Base-by-base conservation (phyloP, 179 eudicot species). In the Patellifolia procumbens region DNA sequence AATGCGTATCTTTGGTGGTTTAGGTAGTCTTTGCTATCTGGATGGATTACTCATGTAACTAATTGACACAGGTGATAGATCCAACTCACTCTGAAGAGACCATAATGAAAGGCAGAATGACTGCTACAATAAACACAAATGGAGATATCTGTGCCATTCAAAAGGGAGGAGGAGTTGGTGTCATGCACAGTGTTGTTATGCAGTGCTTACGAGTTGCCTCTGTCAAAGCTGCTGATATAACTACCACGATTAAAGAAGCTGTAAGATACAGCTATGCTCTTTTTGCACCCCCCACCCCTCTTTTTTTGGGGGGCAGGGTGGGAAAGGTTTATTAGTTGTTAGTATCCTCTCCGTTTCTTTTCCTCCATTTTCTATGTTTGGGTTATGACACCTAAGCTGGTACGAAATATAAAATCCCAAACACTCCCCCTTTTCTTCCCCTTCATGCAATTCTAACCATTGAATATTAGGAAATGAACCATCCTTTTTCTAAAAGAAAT, bases 71-170 rank as follows among this genome's bases (percentile, higher is more conserved):
- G 98, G 89, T 86, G 51, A 82, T 94, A 61, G 98, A 94, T 72
- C 98, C 98, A 17, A 81, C 90, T 56, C 89, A 87, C 78, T 62
- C 59, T 70, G 97, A 92, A 87, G 98, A 92, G 85, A 88, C 90
- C 72, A 84, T 92, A 68, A 91, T 88, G 94, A 89, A 85, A 63
- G 97, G 97, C 73, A 90, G 87, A 80, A 82, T 94, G 92, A 91
- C 92, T 60, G 88, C 82, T 52, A 91, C 93, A 15, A 73, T 89
- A 45, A 94, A 94, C 69, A 82, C 94, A 64, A 91, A 89, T 81
- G 97, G 94, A 51, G 97, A 94, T 78, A 79, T 92, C 39, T 94
- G 98, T 75, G 89, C 97, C 71, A 88, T 94, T 80, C 98, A 92
- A 76, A 94, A 94, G 83, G 89, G 93, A 75, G 98, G 98, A 74